phyloP scores from a whole-genome alignment of 805 yeast species.

The Yarrowia sp. region DNA sequence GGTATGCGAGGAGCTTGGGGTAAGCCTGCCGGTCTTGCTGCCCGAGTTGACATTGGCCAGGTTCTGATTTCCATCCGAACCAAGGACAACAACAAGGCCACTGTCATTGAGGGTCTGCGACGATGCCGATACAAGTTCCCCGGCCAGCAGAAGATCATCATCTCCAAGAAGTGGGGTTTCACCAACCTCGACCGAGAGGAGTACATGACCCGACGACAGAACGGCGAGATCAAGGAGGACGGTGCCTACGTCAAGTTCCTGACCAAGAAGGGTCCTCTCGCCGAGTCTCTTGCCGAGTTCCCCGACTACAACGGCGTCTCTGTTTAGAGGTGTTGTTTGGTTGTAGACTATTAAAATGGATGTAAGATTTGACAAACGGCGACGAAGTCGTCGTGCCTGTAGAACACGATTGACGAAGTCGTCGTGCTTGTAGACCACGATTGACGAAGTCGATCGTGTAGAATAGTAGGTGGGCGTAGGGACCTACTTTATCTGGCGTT shows the following conservation, averaged over 20 bases:
- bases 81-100: constrained; percentile 96
- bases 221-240: constrained; percentile 98
- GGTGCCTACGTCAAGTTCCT: constrained; percentile 99
- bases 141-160: constrained; percentile 99
- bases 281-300: constrained; percentile 86
- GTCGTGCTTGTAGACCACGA: too few relatives aligned
- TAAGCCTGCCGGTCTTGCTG: constrained; percentile 99
- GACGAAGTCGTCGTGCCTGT: too few relatives aligned
- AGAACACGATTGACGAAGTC: too few relatives aligned
- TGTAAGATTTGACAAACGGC: too few relatives aligned
- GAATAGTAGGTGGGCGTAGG: too few relatives aligned
- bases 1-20: constrained; percentile 99
- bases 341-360: not conserved
- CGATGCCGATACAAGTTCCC: constrained; percentile 99
- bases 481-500: too few relatives aligned
- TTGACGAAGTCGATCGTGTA: too few relatives aligned
- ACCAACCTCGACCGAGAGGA: constrained; percentile 98
- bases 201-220: constrained; percentile 88
- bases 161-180: constrained; percentile 99
- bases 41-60: constrained; percentile 98
- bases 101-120: constrained; percentile 98
- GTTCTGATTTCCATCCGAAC: constrained; percentile 97
- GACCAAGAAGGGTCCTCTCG: constrained; percentile 93
- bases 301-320: constrained; percentile 60
- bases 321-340: constrained; percentile 36